Percentiles rank a stretch among this genome's conserved stretches.
phyloP scores from a whole-genome alignment of 306 rosid species.

The Malus sieversii region DNA sequence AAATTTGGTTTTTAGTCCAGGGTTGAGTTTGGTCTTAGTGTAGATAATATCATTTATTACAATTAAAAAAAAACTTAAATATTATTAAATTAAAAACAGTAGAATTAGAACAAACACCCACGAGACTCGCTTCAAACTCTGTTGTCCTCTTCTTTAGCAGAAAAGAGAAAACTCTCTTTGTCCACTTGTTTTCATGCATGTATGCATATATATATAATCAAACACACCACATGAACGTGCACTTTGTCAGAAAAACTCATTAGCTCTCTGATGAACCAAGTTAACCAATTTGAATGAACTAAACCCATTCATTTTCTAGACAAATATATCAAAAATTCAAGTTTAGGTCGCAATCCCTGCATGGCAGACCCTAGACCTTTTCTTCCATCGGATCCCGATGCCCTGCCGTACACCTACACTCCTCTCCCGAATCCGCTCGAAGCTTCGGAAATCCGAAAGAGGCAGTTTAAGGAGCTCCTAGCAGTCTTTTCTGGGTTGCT shows the following conservation, averaged over 20 bases:
- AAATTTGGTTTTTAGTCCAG: no score
- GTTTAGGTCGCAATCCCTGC: neutral
- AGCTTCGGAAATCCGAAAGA: neutral
- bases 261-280: no score
- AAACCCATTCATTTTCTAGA: neutral
- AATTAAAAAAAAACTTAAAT: neutral
- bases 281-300: neutral
- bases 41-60: no score
- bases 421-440: slow-evolving; percentile 19
- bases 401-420: slow-evolving; percentile 31
- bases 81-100: neutral
- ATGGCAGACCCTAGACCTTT: slow-evolving; percentile 29
- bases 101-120: neutral
- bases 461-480: slow-evolving; percentile 15
- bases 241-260: neutral
- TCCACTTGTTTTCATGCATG: slow-evolving; percentile 8
- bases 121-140: slow-evolving; percentile 6
- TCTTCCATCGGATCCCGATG: neutral
- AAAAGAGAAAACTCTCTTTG: neutral
- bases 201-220: neutral
- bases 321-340: neutral
- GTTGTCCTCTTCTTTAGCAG: slow-evolving; percentile 14
- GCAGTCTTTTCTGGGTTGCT: slow-evolving; percentile 34
- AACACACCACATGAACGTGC: neutral
- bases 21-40: no score